Evolutionary conservation across 2,329 filamentous ascomycete genomes (phyloP), one percentile per base, ranked within the genome.

Genomic region (Coniochaeta ligniaria): DNA sequence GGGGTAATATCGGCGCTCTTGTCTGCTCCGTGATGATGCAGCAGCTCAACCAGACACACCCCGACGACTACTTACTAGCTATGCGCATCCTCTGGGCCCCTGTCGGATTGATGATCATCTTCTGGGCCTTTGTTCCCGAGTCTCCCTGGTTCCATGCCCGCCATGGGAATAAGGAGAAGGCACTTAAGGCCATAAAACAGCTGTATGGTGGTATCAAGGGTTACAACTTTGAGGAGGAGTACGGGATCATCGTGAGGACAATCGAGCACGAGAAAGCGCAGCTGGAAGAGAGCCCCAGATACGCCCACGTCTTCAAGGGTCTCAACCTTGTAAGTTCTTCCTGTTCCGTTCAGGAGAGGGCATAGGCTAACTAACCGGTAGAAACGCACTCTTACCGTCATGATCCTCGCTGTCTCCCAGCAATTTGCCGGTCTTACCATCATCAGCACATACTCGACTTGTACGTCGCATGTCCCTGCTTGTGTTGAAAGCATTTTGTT

Each of bases 61-160:
- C 59, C 28, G 9, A 31, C 28, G 28, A 31, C 28, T 31, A 31
- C 28, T 31, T 31, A 9, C 9, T 31, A 9, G 28, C 5, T 31
- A 31, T 31, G 28, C 5, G 28, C 5, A 31, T 31, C 28, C 28
- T 5, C 9, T 31, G 9, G 28, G 28, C 28, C 5, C 5, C 28
- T 31, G 9, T 31, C 28, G 9, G 28, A 31, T 9, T 31, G 3
- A 63, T 63, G 61, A 47, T 61, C 22, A 26, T 61, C 2, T 63
- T 38, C 35, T 63, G 59, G 61, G 31, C 57, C 31, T 55, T 63
- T 38, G 43, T 61, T 9, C 61, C 61, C 8, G 59, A 63, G 61
- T 61, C 61, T 16, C 61, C 61, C 3, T 63, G 61, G 59, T 63
- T 60, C 57, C 35, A 63, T 9, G 61, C 61, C 45, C 61, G 61